These are phyloP conservation scores for Pyrenochaeta sp. DNA, from an alignment of 2,329 filamentous ascomycete species.

Conservation along the genomic window DNA sequence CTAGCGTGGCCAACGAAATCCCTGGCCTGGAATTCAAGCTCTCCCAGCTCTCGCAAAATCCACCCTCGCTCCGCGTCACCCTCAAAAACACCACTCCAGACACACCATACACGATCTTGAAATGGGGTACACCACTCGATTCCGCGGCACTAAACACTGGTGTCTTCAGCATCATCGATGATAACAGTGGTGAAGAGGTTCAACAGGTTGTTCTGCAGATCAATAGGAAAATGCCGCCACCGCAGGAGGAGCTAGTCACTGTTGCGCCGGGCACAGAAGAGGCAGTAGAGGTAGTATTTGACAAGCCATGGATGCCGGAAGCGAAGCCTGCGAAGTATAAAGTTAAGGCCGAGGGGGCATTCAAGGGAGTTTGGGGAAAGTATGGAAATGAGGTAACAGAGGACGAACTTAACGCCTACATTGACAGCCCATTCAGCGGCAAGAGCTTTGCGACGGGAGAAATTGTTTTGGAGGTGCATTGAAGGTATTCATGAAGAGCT, in stretches of 20 bases:
- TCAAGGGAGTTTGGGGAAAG: constrained; percentile 49
- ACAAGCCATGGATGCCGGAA: constrained; percentile 49
- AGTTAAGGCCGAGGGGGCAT: constrained; percentile 44
- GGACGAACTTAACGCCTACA: constrained; percentile 37
- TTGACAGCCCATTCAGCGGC: constrained; percentile 34
- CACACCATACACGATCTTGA: constrained; percentile 47
- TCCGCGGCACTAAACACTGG: constrained; percentile 48
- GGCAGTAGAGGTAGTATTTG: constrained; percentile 47
- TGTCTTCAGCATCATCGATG: constrained; percentile 46
- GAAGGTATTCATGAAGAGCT: not conserved
- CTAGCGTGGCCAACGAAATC: constrained; percentile 18
- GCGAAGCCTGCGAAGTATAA: constrained; percentile 48
- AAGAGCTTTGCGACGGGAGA: constrained; percentile 36
- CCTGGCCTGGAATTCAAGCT: constrained; percentile 42
- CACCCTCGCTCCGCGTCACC: constrained; percentile 46
- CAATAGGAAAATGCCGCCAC: constrained; percentile 49
- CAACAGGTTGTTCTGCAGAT: constrained; percentile 44
- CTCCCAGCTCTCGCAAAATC: constrained; percentile 38
- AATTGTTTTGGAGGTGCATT: constrained; percentile 30
- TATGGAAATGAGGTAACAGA: constrained; percentile 30
- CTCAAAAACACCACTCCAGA: constrained; percentile 47
- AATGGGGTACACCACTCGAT: constrained; percentile 54
- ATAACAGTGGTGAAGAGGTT: constrained; percentile 36
- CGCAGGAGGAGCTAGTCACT: constrained; percentile 46
- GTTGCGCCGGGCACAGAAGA: constrained; percentile 45